These are phyloP conservation scores for Ploettnerulaceae sp. DNA, from an alignment of 2,329 filamentous ascomycete genomes.

Conservation along the genomic window DNA sequence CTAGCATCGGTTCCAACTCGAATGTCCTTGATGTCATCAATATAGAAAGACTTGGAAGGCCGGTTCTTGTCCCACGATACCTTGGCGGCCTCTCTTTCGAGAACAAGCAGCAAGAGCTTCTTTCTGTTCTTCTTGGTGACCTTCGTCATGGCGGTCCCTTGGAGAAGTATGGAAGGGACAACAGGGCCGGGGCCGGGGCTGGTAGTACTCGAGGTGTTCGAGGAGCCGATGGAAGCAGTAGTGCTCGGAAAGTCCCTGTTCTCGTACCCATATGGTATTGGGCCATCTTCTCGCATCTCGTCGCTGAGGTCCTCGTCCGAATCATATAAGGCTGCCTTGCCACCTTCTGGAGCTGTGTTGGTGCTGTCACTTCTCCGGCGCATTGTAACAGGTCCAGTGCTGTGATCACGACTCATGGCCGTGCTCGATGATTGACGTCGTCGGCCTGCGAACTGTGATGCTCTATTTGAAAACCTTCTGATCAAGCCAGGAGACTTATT, in stretches of 20 bases:
- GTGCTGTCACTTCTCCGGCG: conserved; percentile 87
- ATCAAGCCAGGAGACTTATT: conserved; percentile 66
- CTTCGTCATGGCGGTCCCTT: conserved; percentile 74
- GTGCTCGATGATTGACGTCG: conserved; percentile 75
- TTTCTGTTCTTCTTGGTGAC: conserved; percentile 73
- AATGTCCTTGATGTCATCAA: conserved; percentile 93
- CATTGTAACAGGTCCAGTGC: conserved; percentile 83
- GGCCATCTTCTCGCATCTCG: conserved; percentile 44
- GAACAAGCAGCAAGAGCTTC: conserved; percentile 64
- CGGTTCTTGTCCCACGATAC: conserved; percentile 81
- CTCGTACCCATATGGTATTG: conserved; percentile 34
- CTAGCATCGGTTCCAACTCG: conserved; percentile 77
- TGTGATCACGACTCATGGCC: conserved; percentile 75
- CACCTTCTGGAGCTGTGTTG: conserved; percentile 57
- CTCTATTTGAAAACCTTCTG: conserved; percentile 77
- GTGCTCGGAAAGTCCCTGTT: conserved; percentile 45
- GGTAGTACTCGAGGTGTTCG: conserved; percentile 36
- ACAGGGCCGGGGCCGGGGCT: conserved; percentile 56
- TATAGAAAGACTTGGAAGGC: conserved; percentile 79
- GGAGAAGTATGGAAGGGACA: conserved; percentile 69
- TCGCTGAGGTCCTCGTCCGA: conserved; percentile 55
- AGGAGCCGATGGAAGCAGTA: conserved; percentile 44
- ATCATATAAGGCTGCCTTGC: conserved; percentile 40
- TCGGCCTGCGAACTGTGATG: conserved; percentile 60
- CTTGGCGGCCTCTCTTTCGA: conserved; percentile 79